Evolutionary conservation across 2,329 filamentous ascomycete genomes (phyloP).

Genomic region (Biscogniauxia sp.): DNA sequence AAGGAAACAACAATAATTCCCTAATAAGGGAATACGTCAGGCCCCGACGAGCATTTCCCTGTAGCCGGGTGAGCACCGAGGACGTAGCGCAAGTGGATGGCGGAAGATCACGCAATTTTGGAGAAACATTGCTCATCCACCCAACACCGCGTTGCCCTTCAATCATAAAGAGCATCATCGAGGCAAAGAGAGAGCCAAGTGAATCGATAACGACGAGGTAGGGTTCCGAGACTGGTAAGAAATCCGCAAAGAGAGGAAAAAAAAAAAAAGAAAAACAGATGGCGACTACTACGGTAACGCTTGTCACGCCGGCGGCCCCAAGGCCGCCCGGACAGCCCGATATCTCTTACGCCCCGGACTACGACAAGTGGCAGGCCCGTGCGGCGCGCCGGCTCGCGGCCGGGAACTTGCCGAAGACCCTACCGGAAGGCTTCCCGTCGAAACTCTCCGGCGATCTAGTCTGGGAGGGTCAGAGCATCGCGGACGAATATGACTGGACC

Average conservation of each 20-base stretch:
- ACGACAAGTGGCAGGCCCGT: conserved; percentile 51
- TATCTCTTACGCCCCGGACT: conserved; percentile 55
- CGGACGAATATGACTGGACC: conserved; percentile 50
- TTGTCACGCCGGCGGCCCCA: conserved; percentile 22
- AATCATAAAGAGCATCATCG: neutral
- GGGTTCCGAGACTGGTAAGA: neutral
- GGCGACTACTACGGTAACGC: conserved; percentile 19
- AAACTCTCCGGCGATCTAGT: conserved; percentile 50
- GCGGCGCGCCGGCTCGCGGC: conserved; percentile 42
- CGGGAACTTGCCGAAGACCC: conserved; percentile 36
- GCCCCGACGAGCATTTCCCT: neutral
- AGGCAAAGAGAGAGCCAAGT: neutral
- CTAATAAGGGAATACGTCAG: neutral
- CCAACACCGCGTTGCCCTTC: neutral
- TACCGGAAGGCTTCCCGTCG: conserved; percentile 51
- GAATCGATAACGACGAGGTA: conserved; percentile 8
- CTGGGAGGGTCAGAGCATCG: conserved; percentile 54
- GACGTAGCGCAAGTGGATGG: conserved; percentile 1
- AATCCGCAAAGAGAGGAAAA: neutral
- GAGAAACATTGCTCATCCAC: conserved; percentile 17
- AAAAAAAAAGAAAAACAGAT: neutral
- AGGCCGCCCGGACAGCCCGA: conserved; percentile 52
- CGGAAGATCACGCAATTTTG: conserved; percentile 26
- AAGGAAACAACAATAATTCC: neutral
- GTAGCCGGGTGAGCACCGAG: neutral